A percentile compares a stretch with the other conserved stretches of the same genome.
Evolutionary conservation across 1,284 basidiomycete species (phyloP).

Genomic region (Tylopilus orsonianus): DNA sequence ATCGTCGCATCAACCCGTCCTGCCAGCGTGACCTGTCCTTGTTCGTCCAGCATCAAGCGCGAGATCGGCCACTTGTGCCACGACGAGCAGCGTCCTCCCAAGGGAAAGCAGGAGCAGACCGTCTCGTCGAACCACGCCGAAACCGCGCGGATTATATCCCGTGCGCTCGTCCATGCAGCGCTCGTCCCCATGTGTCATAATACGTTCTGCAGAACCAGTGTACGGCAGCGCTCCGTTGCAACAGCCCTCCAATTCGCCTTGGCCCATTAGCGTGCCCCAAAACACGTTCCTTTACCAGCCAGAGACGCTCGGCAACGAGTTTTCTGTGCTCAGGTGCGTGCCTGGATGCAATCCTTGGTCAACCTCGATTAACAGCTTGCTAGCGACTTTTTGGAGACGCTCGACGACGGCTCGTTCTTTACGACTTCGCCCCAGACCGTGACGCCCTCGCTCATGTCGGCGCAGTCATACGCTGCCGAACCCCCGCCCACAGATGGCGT

Average conservation of each 20-base stretch:
- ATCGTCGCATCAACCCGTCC: slow-evolving; percentile 2
- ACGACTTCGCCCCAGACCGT: slow-evolving; percentile 51
- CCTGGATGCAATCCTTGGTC: not conserved
- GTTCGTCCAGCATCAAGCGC: slow-evolving; percentile 85
- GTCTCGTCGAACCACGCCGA: slow-evolving; percentile 33
- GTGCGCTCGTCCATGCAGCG: slow-evolving; percentile 5
- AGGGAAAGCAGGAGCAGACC: slow-evolving; percentile 41
- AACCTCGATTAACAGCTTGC: not conserved
- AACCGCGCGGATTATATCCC: slow-evolving; percentile 16
- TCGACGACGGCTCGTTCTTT: slow-evolving; percentile 74
- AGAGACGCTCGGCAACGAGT: slow-evolving; percentile 76
- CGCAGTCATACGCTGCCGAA: slow-evolving; percentile 37
- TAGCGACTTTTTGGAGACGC: slow-evolving; percentile 79
- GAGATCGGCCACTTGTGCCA: slow-evolving; percentile 91
- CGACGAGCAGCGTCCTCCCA: slow-evolving; percentile 69
- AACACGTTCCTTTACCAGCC: slow-evolving; percentile 61
- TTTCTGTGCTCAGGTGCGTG: slow-evolving; percentile 75
- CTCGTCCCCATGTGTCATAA: slow-evolving; percentile 16
- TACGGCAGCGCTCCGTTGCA: slow-evolving; percentile 32
- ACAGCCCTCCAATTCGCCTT: slow-evolving; percentile 41
- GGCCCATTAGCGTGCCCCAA: slow-evolving; percentile 53
- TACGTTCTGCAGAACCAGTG: slow-evolving; percentile 30
- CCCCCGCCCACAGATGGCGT: slow-evolving; percentile 10
- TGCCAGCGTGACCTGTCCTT: slow-evolving; percentile 4
- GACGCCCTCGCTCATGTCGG: slow-evolving; percentile 49